Evolutionary conservation across 73 alveolate genomes (phyloP), one percentile per base, ranked within the genome.

Genomic region (Paramecium biaurelia): DNA sequence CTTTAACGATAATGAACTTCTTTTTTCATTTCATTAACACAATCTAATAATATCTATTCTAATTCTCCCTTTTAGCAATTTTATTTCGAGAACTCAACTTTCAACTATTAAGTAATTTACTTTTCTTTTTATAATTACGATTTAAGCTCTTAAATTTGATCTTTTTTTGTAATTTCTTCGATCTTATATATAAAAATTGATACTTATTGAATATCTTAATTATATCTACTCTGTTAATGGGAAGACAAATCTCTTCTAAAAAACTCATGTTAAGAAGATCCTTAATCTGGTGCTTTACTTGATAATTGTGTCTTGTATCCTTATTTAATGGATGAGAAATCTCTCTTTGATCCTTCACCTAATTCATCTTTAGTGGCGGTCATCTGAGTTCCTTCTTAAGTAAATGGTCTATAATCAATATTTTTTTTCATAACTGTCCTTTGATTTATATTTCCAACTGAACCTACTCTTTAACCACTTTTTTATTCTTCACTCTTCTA

Each of bases 1-100:
- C 30, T 63, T 63, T 70, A 67, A 21, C 89, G 67, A 23, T 56
- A 63, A 45, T 58, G 42, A 10, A 86, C 63, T 53, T 86, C 93
- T 59, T 86, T 86, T 41, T 86, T 86, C 57, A 57, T 86, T 21
- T 86, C 86, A 86, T 58, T 63, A 0, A 86, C 85, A 37, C 93
- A 86, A 0, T 86, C 93, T 63, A 86, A 67, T 63, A 86, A 26
- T 53, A 86, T 67, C n/a, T 86, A 37, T 63, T 86, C 93, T 20
- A 86, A 21, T n/a, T 86, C 86, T 86, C 88, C 84, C 63, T 86
- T 57, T 59, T 59, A 9, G 5, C 53, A 59, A 41, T 86, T 63
- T 35, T 47, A 18, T 59, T 86, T n/a, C n/a, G 93, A 86, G 14
- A 86, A 18, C 41, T 32, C 38, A 15, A 53, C 70, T 37, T 86